These are phyloP conservation scores for Microsporum ferrugineum DNA, from an alignment of 2,329 filamentous ascomycete species.

Conservation along the genomic window DNA sequence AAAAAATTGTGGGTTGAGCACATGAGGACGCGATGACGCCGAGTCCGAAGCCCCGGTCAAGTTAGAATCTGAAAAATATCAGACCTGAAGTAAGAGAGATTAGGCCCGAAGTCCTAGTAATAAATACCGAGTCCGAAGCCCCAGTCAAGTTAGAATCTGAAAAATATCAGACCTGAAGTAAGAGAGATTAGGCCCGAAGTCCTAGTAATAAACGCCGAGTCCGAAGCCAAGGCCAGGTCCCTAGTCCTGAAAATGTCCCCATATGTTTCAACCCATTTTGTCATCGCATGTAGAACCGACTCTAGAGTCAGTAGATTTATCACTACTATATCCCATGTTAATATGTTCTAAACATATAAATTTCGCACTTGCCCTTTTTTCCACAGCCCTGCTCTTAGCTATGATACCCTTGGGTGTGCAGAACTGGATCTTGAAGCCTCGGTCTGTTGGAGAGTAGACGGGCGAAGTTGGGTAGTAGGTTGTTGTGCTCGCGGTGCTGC, in stretches of 20 bases:
- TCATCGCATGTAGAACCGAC: not conserved
- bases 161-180: too few relatives aligned
- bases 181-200: too few relatives aligned
- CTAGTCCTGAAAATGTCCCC: too few relatives aligned
- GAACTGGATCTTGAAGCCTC: not conserved
- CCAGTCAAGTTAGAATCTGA: not conserved
- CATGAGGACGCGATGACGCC: not conserved
- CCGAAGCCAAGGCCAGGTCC: too few relatives aligned
- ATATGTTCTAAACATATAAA: not conserved
- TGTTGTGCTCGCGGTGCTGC: not conserved
- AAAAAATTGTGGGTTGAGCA: not conserved
- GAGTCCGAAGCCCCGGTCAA: not conserved
- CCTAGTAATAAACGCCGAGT: too few relatives aligned
- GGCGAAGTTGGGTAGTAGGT: not conserved
- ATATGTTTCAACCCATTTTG: not conserved
- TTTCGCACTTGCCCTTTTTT: not conserved
- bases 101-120: too few relatives aligned
- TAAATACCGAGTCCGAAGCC: too few relatives aligned
- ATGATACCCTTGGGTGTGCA: not conserved
- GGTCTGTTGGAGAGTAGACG: not conserved
- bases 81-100: too few relatives aligned
- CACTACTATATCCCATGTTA: not conserved
- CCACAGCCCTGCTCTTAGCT: not conserved
- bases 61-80: not conserved
- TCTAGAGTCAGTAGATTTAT: not conserved